phyloP scores from a whole-genome alignment of 257 asterid species.

The Plantago elongata region DNA sequence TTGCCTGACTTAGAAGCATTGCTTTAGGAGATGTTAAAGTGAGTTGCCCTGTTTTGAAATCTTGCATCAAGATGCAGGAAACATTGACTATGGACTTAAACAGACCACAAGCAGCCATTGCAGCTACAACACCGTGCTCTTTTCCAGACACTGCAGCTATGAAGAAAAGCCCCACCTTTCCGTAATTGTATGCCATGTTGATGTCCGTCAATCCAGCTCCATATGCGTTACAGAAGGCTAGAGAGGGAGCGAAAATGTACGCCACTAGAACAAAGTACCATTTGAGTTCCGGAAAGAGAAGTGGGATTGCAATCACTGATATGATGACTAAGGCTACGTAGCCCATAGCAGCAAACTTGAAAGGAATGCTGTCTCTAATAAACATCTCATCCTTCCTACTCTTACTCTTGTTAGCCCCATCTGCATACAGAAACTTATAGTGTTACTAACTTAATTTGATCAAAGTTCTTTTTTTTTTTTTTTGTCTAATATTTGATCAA shows the following conservation, averaged over 20 bases:
- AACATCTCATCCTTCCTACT: slow-evolving; percentile 37
- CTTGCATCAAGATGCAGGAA: slow-evolving; percentile 66
- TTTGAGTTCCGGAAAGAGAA: slow-evolving; percentile 58
- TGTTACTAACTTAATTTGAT: neutral
- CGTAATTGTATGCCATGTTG: slow-evolving; percentile 73
- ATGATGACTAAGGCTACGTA: slow-evolving; percentile 37
- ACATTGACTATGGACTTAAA: slow-evolving; percentile 51
- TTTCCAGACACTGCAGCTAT: slow-evolving; percentile 70
- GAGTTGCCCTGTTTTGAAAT: slow-evolving; percentile 68
- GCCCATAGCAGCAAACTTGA: slow-evolving; percentile 49
- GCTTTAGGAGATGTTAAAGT: slow-evolving; percentile 60
- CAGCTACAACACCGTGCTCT: slow-evolving; percentile 71
- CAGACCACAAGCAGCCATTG: slow-evolving; percentile 66
- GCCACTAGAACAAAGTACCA: slow-evolving; percentile 68
- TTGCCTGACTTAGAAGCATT: slow-evolving; percentile 64
- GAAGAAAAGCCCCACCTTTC: slow-evolving; percentile 68
- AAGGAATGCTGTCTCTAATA: slow-evolving; percentile 49
- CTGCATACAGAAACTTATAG: slow-evolving; percentile 16
- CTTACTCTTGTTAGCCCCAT: slow-evolving; percentile 19
- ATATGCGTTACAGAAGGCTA: slow-evolving; percentile 79
- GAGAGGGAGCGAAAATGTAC: slow-evolving; percentile 52
- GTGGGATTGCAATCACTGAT: slow-evolving; percentile 46
- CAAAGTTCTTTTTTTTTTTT: too few species aligned
- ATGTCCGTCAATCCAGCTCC: slow-evolving; percentile 81
- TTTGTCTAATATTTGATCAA: too few species aligned